Percentiles rank a stretch among this genome's conserved stretches.
These are phyloP conservation scores for Schwanniomyces polymorphus DNA, from an alignment of 805 yeast species.

Conservation along the genomic window DNA sequence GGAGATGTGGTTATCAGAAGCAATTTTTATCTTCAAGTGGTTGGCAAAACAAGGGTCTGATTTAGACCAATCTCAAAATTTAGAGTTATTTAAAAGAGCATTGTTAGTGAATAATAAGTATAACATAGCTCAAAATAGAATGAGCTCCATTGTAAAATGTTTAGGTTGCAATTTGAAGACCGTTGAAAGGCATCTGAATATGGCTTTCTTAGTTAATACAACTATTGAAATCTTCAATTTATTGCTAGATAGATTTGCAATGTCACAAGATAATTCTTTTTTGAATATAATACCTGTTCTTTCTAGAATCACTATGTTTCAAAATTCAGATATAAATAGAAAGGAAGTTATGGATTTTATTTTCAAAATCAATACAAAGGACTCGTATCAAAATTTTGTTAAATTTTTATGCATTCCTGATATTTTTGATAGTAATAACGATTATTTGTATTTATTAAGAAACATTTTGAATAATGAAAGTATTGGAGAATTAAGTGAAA, in stretches of 20 bases:
- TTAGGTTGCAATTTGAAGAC: not conserved
- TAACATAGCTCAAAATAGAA: not conserved
- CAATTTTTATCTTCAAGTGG: constrained; percentile 17
- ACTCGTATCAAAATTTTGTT: constrained; percentile 9
- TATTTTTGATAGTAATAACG: constrained; percentile 1
- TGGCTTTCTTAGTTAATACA: not conserved
- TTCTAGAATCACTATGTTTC: not conserved
- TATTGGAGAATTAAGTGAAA: not conserved
- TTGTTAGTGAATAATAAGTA: not conserved
- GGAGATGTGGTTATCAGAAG: constrained; percentile 19
- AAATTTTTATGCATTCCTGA: constrained; percentile 13
- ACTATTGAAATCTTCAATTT: not conserved
- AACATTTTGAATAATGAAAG: not conserved
- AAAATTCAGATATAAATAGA: not conserved
- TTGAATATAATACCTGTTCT: not conserved
- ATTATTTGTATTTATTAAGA: constrained; percentile 2
- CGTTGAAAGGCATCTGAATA: not conserved
- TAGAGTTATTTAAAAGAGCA: not conserved
- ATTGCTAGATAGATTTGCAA: not conserved
- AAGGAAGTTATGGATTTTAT: constrained; percentile 3
- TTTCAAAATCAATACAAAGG: constrained; percentile 7
- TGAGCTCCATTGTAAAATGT: not conserved
- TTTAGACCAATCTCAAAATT: constrained; percentile 2
- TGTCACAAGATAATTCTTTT: not conserved
- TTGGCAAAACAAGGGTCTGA: not conserved